A percentile compares a stretch with the other conserved stretches of the same genome.
These are phyloP conservation scores for Paracorniculantispora psalliotae DNA, from an alignment of 2,329 filamentous ascomycete species.

Conservation along the genomic window DNA sequence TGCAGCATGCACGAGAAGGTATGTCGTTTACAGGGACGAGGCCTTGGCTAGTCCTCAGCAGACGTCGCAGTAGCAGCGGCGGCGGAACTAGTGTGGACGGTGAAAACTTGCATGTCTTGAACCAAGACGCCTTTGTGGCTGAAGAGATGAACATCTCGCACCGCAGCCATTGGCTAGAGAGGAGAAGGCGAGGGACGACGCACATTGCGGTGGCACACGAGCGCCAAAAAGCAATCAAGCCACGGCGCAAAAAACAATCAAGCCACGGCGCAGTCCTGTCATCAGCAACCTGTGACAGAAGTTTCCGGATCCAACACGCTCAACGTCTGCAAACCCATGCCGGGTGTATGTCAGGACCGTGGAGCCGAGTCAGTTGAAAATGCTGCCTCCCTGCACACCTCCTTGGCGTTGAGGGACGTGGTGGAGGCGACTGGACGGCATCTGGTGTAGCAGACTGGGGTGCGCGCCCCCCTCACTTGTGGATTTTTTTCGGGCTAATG, in stretches of 20 bases:
- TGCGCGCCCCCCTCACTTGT: neutral
- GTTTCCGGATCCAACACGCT: constrained; percentile 4
- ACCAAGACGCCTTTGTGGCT: neutral
- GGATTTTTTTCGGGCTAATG: constrained; percentile 5
- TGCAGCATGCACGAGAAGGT: neutral
- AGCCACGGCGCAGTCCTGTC: neutral
- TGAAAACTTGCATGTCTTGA: neutral
- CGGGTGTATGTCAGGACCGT: constrained; percentile 7
- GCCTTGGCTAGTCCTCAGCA: neutral
- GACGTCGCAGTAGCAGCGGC: neutral
- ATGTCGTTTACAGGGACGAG: neutral
- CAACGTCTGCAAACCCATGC: constrained; percentile 6
- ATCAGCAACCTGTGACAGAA: constrained; percentile 1
- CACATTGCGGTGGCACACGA: neutral
- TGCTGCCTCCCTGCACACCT: neutral
- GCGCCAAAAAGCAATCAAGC: neutral
- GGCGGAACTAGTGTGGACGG: neutral
- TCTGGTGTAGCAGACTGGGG: constrained; percentile 1
- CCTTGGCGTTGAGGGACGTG: neutral
- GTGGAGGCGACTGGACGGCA: neutral
- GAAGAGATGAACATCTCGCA: neutral
- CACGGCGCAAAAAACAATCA: too few relatives aligned
- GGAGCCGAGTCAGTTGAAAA: neutral
- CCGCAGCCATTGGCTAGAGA: neutral
- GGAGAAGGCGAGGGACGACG: too few relatives aligned